These are phyloP conservation scores for Guillardia theta DNA, from an alignment of 78 protist genomes.

Conservation along the genomic window DNA sequence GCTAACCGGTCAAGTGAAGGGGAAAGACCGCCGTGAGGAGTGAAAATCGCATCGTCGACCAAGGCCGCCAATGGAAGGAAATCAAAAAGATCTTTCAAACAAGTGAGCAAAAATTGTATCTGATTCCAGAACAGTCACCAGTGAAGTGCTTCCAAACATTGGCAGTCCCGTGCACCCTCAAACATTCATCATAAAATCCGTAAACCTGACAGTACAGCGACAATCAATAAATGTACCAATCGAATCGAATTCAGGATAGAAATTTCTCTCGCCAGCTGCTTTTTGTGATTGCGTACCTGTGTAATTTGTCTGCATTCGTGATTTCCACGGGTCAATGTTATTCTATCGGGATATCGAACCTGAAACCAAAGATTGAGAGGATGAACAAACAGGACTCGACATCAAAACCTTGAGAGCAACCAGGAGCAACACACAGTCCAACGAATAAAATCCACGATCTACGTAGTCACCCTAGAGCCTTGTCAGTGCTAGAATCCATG, in stretches of 20 bases:
- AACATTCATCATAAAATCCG: slow-evolving; percentile 96
- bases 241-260: background rate
- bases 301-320: slow-evolving; percentile 95
- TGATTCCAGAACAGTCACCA: background rate
- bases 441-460: slow-evolving; percentile 92
- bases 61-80: slow-evolving; percentile 88
- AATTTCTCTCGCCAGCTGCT: no score
- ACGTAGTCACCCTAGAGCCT: slow-evolving; percentile 86
- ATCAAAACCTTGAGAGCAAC: slow-evolving; percentile 50
- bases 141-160: slow-evolving; percentile 91
- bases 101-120: background rate
- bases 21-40: slow-evolving; percentile 78
- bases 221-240: no score
- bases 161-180: slow-evolving; percentile 87
- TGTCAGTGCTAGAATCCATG: background rate
- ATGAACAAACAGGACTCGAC: no score
- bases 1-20: slow-evolving; percentile 83
- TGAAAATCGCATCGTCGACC: slow-evolving; percentile 68
- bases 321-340: slow-evolving; percentile 91
- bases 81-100: slow-evolving; percentile 74
- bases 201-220: slow-evolving; percentile 77
- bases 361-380: no score
- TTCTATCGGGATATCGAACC: slow-evolving; percentile 81
- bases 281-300: slow-evolving; percentile 83
- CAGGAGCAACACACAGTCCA: slow-evolving; percentile 87